Percentiles rank a stretch among this genome's conserved stretches.
phyloP scores from a whole-genome alignment of 768 basidiomycete species.

The Cyclocybe cylindracea region DNA sequence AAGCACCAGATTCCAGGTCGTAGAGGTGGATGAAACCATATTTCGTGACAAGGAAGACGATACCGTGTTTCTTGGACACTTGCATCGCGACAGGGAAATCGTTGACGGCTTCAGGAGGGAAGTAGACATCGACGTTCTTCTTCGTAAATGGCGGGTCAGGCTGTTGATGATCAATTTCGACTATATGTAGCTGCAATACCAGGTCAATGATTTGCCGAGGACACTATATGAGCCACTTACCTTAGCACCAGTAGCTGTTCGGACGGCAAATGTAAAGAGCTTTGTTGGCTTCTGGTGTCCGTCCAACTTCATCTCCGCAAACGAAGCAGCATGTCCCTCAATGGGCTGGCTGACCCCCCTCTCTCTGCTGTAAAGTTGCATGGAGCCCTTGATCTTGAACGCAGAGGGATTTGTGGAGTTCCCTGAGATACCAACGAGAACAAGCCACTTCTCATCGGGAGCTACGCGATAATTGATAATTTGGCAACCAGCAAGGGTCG shows the following conservation, averaged over 20 bases:
- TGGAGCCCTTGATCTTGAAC: constrained; percentile 98
- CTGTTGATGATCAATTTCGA: constrained; percentile 95
- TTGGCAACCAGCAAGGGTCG: constrained; percentile 90
- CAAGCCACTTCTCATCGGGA: constrained; percentile 95
- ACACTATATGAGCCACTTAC: constrained; percentile 41
- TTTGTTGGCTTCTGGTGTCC: constrained; percentile 85
- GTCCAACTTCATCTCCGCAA: constrained; percentile 89
- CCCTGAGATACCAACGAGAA: constrained; percentile 92
- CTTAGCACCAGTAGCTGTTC: constrained; percentile 98
- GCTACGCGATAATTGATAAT: constrained; percentile 98
- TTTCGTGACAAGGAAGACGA: constrained; percentile 97
- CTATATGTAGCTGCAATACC: constrained; percentile 81
- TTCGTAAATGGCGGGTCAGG: constrained; percentile 93
- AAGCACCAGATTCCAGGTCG: constrained; percentile 95
- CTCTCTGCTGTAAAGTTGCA: constrained; percentile 95
- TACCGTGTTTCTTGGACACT: constrained; percentile 94
- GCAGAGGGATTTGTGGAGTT: constrained; percentile 91
- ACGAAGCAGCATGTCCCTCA: constrained; percentile 97
- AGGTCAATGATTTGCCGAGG: not conserved
- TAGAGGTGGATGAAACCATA: constrained; percentile 99
- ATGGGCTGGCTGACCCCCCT: constrained; percentile 96
- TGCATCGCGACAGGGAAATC: constrained; percentile 99
- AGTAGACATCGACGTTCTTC: constrained; percentile 98
- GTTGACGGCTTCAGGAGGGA: constrained; percentile 96
- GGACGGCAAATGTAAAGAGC: constrained; percentile 92